These are phyloP conservation scores for Epichloe aotearoae DNA, from an alignment of 2,329 filamentous ascomycete species.

Conservation along the genomic window DNA sequence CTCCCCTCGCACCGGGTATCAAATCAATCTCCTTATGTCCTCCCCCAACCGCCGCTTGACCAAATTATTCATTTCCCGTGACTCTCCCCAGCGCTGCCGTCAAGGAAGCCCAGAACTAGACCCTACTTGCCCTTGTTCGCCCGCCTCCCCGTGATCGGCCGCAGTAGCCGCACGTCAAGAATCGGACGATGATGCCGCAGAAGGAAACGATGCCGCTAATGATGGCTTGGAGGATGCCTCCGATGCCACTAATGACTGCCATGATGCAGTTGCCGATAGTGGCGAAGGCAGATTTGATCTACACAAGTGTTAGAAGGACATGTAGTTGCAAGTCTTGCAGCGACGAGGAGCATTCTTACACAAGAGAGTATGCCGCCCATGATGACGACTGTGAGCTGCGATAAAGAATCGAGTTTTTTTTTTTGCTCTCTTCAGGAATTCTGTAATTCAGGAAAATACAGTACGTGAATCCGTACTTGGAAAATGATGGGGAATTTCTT, in stretches of 20 bases:
- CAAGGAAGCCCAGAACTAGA: constrained; percentile 6
- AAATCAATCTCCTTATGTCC: background rate
- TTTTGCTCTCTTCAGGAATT: background rate
- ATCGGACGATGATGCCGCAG: constrained; percentile 53
- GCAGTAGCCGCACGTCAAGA: constrained; percentile 41
- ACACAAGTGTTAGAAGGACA: background rate
- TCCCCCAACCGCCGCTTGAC: background rate
- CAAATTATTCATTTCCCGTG: background rate
- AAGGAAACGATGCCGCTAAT: constrained; percentile 53
- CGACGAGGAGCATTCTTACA: constrained; percentile 37
- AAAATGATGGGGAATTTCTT: too few species aligned
- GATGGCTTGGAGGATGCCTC: constrained; percentile 49
- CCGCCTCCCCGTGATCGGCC: constrained; percentile 11
- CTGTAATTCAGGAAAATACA: too few species aligned
- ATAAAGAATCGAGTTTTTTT: background rate
- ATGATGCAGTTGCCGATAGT: constrained; percentile 55
- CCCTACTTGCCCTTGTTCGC: constrained; percentile 12
- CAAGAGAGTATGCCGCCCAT: constrained; percentile 81
- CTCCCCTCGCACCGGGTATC: constrained; percentile 1
- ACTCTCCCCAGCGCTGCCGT: background rate
- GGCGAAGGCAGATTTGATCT: constrained; percentile 47
- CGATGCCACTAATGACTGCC: constrained; percentile 55
- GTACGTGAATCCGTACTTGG: too few species aligned
- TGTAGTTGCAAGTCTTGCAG: background rate
- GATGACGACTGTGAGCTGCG: constrained; percentile 11